Evolutionary conservation across 768 basidiomycete genomes (phyloP).

Genomic region (Pisolithus sp.): DNA sequence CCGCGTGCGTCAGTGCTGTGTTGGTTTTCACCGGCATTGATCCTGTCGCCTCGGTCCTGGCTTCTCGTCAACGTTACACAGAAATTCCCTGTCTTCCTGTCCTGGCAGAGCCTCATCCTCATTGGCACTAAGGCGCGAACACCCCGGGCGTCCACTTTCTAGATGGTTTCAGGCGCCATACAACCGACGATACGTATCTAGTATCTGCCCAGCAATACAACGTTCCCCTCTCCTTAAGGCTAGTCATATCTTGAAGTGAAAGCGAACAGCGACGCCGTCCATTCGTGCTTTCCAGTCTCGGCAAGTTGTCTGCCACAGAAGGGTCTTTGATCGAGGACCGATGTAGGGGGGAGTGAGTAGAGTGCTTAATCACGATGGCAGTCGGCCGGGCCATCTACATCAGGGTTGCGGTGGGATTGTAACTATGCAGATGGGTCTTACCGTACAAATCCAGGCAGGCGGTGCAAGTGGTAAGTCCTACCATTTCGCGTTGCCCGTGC

Average conservation of each 20-base stretch:
- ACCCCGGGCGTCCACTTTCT: neutral
- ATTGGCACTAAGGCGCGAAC: neutral
- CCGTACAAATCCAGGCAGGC: neutral
- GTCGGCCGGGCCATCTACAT: neutral
- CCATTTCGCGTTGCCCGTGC: neutral
- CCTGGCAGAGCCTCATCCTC: neutral
- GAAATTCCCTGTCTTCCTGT: neutral
- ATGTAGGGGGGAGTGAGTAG: too few relatives aligned
- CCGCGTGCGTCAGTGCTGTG: neutral
- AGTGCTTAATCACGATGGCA: neutral
- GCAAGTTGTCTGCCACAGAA: too few relatives aligned
- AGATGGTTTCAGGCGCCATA: neutral
- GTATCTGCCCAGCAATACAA: neutral
- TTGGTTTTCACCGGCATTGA: neutral
- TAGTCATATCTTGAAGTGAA: neutral
- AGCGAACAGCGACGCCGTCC: neutral
- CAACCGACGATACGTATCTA: neutral
- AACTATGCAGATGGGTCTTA: neutral
- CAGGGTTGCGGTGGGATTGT: conserved; percentile 5
- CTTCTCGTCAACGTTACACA: neutral
- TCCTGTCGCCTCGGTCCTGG: neutral
- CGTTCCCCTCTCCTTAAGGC: neutral
- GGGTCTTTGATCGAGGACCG: too few relatives aligned
- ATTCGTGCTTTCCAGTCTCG: neutral
- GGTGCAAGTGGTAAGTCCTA: conserved; percentile 8